These are phyloP conservation scores for Lepidopterella palustris DNA, from an alignment of 495 filamentous ascomycete species.

Conservation along the genomic window DNA sequence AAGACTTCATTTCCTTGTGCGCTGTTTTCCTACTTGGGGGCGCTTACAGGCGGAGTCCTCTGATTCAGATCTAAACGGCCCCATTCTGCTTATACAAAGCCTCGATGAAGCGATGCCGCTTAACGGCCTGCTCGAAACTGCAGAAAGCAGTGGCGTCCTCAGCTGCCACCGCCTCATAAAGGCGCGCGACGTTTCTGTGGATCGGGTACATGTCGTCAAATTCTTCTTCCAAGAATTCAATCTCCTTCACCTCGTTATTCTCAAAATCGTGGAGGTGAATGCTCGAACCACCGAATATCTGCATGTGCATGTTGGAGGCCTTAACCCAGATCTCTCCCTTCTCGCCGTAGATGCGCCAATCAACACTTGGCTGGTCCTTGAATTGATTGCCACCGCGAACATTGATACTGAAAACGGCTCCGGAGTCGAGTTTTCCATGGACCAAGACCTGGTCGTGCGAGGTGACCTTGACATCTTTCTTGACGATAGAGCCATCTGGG, in stretches of 20 bases:
- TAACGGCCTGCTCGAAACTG: slow-evolving; percentile 41
- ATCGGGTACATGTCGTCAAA: slow-evolving; percentile 32
- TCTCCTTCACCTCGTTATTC: slow-evolving; percentile 32
- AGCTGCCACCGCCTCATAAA: slow-evolving; percentile 47
- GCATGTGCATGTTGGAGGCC: slow-evolving; percentile 33
- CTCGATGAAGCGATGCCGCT: slow-evolving; percentile 34
- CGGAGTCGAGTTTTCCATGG: slow-evolving; percentile 41
- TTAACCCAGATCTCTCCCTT: slow-evolving; percentile 52
- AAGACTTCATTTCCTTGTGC: too few species aligned
- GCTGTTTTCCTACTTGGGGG: too few species aligned
- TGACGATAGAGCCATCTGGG: slow-evolving; percentile 36
- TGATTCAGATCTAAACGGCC: too few species aligned
- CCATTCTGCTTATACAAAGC: slow-evolving; percentile 25
- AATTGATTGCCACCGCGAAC: slow-evolving; percentile 47
- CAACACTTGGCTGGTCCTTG: slow-evolving; percentile 41
- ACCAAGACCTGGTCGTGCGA: slow-evolving; percentile 46
- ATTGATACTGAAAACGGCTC: slow-evolving; percentile 38
- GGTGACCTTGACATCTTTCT: slow-evolving; percentile 39
- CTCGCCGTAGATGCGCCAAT: slow-evolving; percentile 51
- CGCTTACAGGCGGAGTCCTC: too few species aligned
- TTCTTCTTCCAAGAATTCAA: slow-evolving; percentile 40
- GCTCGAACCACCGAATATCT: slow-evolving; percentile 34
- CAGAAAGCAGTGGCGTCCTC: slow-evolving; percentile 33
- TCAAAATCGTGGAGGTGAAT: slow-evolving; percentile 41
- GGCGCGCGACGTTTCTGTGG: slow-evolving; percentile 39